A percentile compares a stretch with the other conserved stretches of the same genome.
Conservation (phyloP, 2,329 filamentous ascomycete genomes). For the Hysterium pulicare region DNA sequence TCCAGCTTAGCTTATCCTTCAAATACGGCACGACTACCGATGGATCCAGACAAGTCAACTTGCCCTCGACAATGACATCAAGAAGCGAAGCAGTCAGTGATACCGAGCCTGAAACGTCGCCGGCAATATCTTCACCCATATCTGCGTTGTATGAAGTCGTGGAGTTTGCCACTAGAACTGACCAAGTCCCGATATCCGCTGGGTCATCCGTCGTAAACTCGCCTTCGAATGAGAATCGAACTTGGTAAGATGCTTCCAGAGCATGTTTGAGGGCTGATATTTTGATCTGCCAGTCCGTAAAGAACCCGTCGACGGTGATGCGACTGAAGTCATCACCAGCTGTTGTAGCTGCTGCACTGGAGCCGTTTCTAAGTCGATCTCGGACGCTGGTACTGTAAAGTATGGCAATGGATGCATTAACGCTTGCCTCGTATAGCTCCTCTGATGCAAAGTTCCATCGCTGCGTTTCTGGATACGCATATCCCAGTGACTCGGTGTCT, state of each 20-base stretch:
- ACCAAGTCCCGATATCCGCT: conserved; percentile 22
- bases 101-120: conserved; percentile 38
- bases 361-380: conserved; percentile 4
- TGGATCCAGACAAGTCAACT: conserved; percentile 17
- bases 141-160: conserved; percentile 14
- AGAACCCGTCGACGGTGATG: conserved; percentile 9
- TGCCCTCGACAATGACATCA: conserved; percentile 17
- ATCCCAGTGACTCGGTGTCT: conserved; percentile 25
- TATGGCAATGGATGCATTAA: conserved; percentile 16
- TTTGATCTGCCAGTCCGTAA: conserved; percentile 26
- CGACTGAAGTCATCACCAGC: background rate
- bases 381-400: conserved; percentile 20
- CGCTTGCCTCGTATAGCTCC: conserved; percentile 8
- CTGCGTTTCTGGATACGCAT: conserved; percentile 32
- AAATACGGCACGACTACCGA: conserved; percentile 25
- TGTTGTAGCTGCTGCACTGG: conserved; percentile 1
- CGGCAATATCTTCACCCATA: conserved; percentile 52
- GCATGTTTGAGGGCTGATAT: conserved; percentile 7
- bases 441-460: conserved; percentile 24
- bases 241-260: conserved; percentile 19
- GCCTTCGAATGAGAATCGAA: conserved; percentile 19
- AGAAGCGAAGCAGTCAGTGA: conserved; percentile 24
- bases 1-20: conserved; percentile 25
- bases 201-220: conserved; percentile 14
- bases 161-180: no score